Conservation (phyloP, 768 basidiomycete genomes). For the Pleurotus salmoneostramineus region DNA sequence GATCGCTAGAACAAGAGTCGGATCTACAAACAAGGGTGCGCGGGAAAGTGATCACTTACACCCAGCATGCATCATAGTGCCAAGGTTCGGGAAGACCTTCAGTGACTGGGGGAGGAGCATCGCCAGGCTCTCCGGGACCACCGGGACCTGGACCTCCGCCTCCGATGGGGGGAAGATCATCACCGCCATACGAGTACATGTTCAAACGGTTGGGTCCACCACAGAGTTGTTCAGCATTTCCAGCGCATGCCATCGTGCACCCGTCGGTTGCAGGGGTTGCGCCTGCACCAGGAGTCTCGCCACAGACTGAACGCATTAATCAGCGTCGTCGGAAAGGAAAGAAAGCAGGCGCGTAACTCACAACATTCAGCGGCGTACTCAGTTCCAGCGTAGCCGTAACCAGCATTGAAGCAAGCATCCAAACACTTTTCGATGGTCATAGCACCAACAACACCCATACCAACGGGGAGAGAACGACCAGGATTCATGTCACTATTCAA, state of each 20-base stretch:
- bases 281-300: conserved; percentile 6
- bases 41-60: background rate
- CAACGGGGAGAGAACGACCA: conserved; percentile 1
- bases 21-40: background rate
- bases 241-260: conserved; percentile 13
- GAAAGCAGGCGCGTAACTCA: no score
- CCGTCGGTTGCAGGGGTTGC: conserved; percentile 1
- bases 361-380: conserved; percentile 28
- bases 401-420: conserved; percentile 11
- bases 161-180: conserved; percentile 2
- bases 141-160: no score
- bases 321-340: no score
- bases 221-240: conserved; percentile 15
- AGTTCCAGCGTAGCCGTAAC: conserved; percentile 44
- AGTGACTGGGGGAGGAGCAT: conserved; percentile 2
- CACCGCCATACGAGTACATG: conserved; percentile 3
- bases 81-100: conserved; percentile 2
- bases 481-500: background rate
- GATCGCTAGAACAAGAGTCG: background rate
- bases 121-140: background rate
- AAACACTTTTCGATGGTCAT: conserved; percentile 10
- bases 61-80: background rate
- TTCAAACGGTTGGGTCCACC: conserved; percentile 12
- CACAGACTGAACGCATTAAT: conserved; percentile 5
- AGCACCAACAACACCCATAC: background rate